These are phyloP conservation scores for Powellomyces hirtus DNA, from an alignment of 192 early-diverging fungal genomes.

Conservation along the genomic window DNA sequence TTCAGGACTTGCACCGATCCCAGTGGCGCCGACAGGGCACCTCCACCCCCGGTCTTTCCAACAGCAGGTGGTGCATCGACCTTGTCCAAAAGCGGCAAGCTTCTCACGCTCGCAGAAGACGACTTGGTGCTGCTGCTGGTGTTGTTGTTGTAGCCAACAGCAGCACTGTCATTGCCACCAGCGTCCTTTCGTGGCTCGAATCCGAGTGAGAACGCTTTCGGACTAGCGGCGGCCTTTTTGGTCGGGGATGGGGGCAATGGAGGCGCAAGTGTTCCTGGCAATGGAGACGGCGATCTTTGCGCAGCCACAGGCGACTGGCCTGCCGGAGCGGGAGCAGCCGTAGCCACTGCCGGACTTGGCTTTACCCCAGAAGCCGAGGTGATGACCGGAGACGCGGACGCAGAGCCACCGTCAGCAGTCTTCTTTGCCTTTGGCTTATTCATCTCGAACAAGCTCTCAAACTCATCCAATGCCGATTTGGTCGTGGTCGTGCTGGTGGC, in stretches of 20 bases:
- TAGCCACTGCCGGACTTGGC: no score
- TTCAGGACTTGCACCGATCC: neutral
- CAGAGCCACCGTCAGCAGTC: no score
- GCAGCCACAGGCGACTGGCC: no score
- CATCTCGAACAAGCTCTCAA: conserved; percentile 17
- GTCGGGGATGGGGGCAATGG: neutral
- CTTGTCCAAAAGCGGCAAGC: conserved; percentile 13
- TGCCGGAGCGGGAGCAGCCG: no score
- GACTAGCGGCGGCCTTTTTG: no score
- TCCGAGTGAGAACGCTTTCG: conserved; percentile 10
- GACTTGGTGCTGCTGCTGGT: no score
- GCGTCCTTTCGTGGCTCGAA: conserved; percentile 9
- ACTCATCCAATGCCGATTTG: conserved; percentile 11
- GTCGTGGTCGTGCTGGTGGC: neutral
- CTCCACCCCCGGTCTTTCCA: neutral
- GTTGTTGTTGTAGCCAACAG: neutral
- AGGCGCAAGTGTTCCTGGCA: no score
- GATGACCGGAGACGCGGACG: no score
- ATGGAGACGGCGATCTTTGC: no score
- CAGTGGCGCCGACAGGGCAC: neutral
- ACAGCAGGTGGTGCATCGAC: neutral
- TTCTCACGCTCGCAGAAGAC: conserved; percentile 10
- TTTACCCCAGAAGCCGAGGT: no score
- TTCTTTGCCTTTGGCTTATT: neutral
- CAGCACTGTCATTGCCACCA: neutral